Evolutionary conservation across 805 yeast species (phyloP), one percentile per base, ranked within the genome.

Genomic region (Priceomyces medius): DNA sequence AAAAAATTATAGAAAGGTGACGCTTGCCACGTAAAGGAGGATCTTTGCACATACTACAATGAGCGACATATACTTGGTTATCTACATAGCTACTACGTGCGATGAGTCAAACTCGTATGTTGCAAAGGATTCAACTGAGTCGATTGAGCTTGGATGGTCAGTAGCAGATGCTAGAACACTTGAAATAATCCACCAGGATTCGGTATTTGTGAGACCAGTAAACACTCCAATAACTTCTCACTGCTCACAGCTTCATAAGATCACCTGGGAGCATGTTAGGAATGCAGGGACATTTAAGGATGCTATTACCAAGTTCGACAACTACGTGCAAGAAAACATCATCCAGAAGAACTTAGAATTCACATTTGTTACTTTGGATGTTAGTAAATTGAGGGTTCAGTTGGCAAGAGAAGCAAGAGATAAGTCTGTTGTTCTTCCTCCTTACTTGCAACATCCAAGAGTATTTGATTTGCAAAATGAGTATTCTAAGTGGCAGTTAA

Each of bases 351-450:
- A 67, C 8, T 58, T 62, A 37, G 81, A 80, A 29, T 83, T 86
- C 57, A 69, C 81, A 3, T 78, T 88, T 50, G 81, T 88, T 37
- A 74, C 88, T 0, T 68, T 79, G 46, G 79, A 80, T 54, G 72
- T 83, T 8, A 81, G 84, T 83, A 83, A 83, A 53, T 66, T 89
- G 36, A 74, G 89, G 45, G 90, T 90, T 36, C 84, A 83, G 54
- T 64, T 90, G 26, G 84, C 85, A 9, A 74, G 95, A 36, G 95
- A 88, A 58, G 87, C 95, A 6, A 71, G 88, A 31, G 95, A 87
- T 56, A 80, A 84, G 56, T 75, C 79, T 8, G 81, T 85, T 43
- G 75, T 72, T 3, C 71, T 89, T 42, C 96, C 96, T 0, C 71
- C 77, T 3, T 87, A 83, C 57, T 64, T 90, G 44, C 87, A 83